Percentiles rank a stretch among this genome's conserved stretches.
These are phyloP conservation scores for Phyllosticta citrichinensis DNA, from an alignment of 2,329 filamentous ascomycete genomes.

Conservation along the genomic window DNA sequence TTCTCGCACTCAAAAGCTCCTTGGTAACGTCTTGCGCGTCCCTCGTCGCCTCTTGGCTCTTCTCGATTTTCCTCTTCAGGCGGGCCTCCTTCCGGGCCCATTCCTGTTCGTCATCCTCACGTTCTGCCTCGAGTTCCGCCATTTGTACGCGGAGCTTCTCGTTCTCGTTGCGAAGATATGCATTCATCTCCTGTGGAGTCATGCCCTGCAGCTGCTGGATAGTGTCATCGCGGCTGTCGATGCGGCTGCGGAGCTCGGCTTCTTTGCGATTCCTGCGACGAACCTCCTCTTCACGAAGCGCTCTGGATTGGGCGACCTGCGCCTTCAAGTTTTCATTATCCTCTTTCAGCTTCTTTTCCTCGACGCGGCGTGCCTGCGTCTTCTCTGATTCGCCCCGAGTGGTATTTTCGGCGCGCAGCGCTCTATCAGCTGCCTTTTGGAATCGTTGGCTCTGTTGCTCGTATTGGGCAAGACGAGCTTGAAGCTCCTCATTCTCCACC, in stretches of 20 bases:
- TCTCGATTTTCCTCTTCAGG: constrained; percentile 24
- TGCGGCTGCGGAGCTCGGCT: constrained; percentile 21
- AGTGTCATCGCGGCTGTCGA: constrained; percentile 29
- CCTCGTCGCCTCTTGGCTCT: constrained; percentile 20
- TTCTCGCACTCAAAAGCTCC: constrained; percentile 20
- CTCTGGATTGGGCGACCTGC: constrained; percentile 66
- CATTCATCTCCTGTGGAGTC: constrained; percentile 28
- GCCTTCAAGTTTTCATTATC: constrained; percentile 60
- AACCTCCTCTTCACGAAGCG: constrained; percentile 51
- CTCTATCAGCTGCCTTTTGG: constrained; percentile 23
- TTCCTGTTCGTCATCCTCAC: constrained; percentile 23
- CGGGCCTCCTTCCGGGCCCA: constrained; percentile 24
- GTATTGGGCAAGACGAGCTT: constrained; percentile 22
- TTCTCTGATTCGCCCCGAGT: constrained; percentile 22
- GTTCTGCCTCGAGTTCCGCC: constrained; percentile 23
- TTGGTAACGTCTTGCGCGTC: constrained; percentile 22
- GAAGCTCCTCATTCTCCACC: constrained; percentile 20
- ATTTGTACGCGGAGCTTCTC: constrained; percentile 30
- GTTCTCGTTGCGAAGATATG: constrained; percentile 31
- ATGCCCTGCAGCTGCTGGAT: constrained; percentile 28
- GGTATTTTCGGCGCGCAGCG: constrained; percentile 24
- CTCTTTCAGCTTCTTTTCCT: constrained; percentile 49
- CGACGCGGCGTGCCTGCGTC: constrained; percentile 16
- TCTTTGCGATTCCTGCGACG: constrained; percentile 24
- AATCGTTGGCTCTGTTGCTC: constrained; percentile 26